phyloP scores from a whole-genome alignment of 2,329 filamentous ascomycete species.

The Pseudogymnoascus destructans region DNA sequence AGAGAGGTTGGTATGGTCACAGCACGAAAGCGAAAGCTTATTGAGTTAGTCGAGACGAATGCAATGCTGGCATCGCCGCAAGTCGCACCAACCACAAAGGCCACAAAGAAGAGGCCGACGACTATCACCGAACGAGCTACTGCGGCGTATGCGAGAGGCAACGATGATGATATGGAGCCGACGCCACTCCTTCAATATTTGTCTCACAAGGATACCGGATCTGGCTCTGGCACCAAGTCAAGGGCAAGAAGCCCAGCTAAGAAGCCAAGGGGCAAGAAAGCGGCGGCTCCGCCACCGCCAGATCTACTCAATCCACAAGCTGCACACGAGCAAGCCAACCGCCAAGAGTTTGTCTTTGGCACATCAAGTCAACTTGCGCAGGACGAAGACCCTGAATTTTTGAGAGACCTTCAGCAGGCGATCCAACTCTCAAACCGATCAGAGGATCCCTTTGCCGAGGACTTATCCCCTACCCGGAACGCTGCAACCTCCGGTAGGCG shows the following conservation, averaged over 20 bases:
- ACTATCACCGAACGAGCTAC: slow-evolving; percentile 72
- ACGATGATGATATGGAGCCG: slow-evolving; percentile 25
- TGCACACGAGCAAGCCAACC: slow-evolving; percentile 50
- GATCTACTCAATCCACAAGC: slow-evolving; percentile 54
- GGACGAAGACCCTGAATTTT: slow-evolving; percentile 55
- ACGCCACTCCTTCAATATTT: slow-evolving; percentile 38
- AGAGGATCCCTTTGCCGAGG: slow-evolving; percentile 19
- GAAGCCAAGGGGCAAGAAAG: slow-evolving; percentile 28
- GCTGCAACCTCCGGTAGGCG: not conserved
- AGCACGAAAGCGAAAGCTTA: slow-evolving; percentile 42
- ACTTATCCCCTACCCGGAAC: not conserved
- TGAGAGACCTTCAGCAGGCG: slow-evolving; percentile 49
- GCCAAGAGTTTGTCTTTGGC: slow-evolving; percentile 71
- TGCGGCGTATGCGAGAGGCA: slow-evolving; percentile 45
- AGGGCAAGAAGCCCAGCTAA: slow-evolving; percentile 20
- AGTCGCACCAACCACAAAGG: slow-evolving; percentile 36
- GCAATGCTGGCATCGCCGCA: slow-evolving; percentile 18
- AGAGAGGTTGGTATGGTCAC: slow-evolving; percentile 10
- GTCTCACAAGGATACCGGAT: slow-evolving; percentile 12
- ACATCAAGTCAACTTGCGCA: slow-evolving; percentile 71
- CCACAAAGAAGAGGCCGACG: slow-evolving; percentile 53
- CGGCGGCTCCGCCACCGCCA: slow-evolving; percentile 27
- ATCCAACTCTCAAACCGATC: slow-evolving; percentile 44
- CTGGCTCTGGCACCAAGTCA: slow-evolving; percentile 13
- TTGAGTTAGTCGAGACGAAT: slow-evolving; percentile 36